Evolutionary conservation across 345 rosid species (phyloP), one percentile per base, ranked within the genome.

Genomic region (Acer saccharum): DNA sequence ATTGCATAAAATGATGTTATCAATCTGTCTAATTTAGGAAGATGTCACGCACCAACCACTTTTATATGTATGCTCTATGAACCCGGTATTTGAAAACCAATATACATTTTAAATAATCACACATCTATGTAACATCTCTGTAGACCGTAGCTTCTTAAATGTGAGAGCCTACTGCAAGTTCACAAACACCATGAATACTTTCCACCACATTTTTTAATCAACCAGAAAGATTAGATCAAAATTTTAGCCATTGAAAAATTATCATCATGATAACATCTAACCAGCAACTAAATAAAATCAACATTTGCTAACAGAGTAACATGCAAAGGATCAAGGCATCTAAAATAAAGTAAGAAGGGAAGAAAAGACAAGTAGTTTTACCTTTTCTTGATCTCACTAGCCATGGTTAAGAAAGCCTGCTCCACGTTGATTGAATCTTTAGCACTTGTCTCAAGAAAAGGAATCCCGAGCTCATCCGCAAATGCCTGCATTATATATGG

Each of bases 391-490:
- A 93, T 89, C 87, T 90, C 93, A 27, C 83, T 88, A 32, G 95
- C 93, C 91, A 91, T 93, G 32, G 94, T 93, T 79, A 93, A 80
- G 92, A 93, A 93, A 76, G 97, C 93, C 48, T 89, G 89, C 75
- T 91, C 97, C 61, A 93, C 97, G 10, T 93, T 93, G 69, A 88
- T 89, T 60, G 95, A 79, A 81, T 91, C 95, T 86, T 91, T 91
- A 76, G 97, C 97, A 84, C 95, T 93, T 57, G 97, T 91, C 87
- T 93, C 95, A 18, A 93, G 90, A 82, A 91, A 90, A 32, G 94
- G 94, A 76, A 93, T 90, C 76, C 93, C 94, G 7, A 90, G 91
- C 78, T 93, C 94, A 78, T 91, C 95, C 35, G 95, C 95, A 75
- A 91, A 86, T 32, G 94, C 96, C 96, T 93, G 84, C 20, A 73